Percentiles rank a stretch among this genome's conserved stretches.
Evolutionary conservation across 2,329 filamentous ascomycete genomes (phyloP).

Genomic region (Exutisphaerella laricina): DNA sequence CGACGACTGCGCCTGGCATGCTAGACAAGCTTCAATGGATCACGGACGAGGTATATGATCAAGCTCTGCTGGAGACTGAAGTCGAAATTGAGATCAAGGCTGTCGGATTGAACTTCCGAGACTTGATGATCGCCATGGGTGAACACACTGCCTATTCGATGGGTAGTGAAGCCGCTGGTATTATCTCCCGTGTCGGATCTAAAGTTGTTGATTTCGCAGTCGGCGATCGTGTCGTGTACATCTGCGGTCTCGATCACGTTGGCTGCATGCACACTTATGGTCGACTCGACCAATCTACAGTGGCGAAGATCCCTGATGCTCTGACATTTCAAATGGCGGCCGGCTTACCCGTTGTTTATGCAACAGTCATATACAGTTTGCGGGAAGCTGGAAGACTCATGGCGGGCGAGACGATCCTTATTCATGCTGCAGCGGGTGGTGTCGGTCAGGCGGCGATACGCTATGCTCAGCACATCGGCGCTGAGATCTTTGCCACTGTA

Average conservation of each 20-base stretch:
- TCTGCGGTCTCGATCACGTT: neutral
- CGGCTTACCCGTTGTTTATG: conserved; percentile 12
- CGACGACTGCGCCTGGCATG: conserved; percentile 18
- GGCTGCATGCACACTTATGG: neutral
- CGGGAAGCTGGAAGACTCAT: conserved; percentile 25
- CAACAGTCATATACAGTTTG: conserved; percentile 27
- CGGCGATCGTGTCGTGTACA: conserved; percentile 6
- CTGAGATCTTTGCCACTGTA: conserved; percentile 27
- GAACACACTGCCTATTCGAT: neutral
- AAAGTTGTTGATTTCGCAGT: conserved; percentile 9
- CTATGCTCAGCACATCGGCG: conserved; percentile 21
- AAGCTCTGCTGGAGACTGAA: conserved; percentile 14
- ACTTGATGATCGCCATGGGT: conserved; percentile 13
- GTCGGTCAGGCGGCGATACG: conserved; percentile 28
- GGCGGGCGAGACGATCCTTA: conserved; percentile 32
- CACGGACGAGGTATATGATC: conserved; percentile 12
- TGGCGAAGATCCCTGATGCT: conserved; percentile 2
- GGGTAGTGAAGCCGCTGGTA: conserved; percentile 10
- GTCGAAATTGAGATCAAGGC: conserved; percentile 19
- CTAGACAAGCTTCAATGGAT: conserved; percentile 24
- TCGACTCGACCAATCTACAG: no score
- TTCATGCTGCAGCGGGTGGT: conserved; percentile 30
- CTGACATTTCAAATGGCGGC: conserved; percentile 6
- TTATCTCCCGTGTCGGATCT: conserved; percentile 9
- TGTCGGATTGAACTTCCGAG: conserved; percentile 21